A percentile compares a stretch with the other conserved stretches of the same genome.
Evolutionary conservation across 2,329 filamentous ascomycete species (phyloP).

Genomic region (Blastomyces percursus): DNA sequence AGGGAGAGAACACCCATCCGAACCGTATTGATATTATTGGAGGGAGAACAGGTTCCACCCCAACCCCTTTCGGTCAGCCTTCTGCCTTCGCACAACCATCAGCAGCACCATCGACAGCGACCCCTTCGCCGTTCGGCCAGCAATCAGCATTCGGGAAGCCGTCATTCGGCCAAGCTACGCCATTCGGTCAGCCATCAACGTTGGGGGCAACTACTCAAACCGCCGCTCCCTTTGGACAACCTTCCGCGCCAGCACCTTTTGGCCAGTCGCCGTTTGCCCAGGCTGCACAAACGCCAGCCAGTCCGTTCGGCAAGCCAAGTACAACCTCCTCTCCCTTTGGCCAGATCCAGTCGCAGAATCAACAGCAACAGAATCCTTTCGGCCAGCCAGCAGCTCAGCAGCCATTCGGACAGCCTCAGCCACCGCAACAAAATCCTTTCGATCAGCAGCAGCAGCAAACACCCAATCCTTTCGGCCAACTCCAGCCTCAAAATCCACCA

Average conservation of each 20-base stretch:
- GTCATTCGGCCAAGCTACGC: constrained; percentile 28
- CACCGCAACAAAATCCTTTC: constrained; percentile 2
- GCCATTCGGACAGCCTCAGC: constrained; percentile 24
- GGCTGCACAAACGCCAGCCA: not conserved
- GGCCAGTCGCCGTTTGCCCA: constrained; percentile 3
- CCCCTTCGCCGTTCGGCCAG: constrained; percentile 22
- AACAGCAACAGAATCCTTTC: constrained; percentile 20
- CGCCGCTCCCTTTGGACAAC: constrained; percentile 26
- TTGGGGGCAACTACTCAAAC: constrained; percentile 16
- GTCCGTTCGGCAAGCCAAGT: not conserved
- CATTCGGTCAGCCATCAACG: constrained; percentile 20
- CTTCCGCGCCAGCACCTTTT: constrained; percentile 10
- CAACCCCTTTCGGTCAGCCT: constrained; percentile 25
- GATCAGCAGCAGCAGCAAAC: not conserved
- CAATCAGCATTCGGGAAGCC: constrained; percentile 18
- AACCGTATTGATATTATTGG: constrained; percentile 54
- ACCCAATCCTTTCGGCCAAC: constrained; percentile 1
- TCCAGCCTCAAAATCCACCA: not conserved
- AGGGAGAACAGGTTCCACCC: constrained; percentile 20
- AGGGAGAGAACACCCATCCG: constrained; percentile 58
- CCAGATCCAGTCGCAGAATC: constrained; percentile 20
- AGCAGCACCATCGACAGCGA: not conserved
- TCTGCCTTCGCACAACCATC: constrained; percentile 21
- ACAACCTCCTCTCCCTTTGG: constrained; percentile 14
- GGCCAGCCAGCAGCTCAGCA: constrained; percentile 20